Conservation (phyloP, 1,139 yeast genomes). For the Debaryomycetaceae sp. region DNA sequence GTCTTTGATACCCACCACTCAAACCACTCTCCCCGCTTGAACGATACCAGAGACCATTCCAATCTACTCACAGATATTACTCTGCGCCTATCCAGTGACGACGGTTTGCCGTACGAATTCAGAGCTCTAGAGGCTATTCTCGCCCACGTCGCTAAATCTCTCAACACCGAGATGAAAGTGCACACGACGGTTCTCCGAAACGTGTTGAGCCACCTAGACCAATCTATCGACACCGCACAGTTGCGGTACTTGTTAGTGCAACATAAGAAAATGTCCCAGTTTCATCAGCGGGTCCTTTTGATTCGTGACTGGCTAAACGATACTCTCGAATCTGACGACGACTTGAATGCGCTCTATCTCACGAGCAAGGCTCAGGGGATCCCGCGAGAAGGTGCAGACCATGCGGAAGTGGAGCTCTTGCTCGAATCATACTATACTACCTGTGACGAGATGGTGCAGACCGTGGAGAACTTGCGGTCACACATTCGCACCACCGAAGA, state of each 20-base stretch:
- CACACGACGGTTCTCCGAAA: conserved; percentile 30
- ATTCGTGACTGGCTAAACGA: conserved; percentile 32
- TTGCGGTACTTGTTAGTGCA: conserved; percentile 32
- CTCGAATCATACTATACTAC: conserved; percentile 34
- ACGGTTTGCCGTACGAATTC: conserved; percentile 30
- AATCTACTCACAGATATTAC: conserved; percentile 23
- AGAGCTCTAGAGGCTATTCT: conserved; percentile 34
- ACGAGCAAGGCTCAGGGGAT: conserved; percentile 16
- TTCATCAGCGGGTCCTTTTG: conserved; percentile 30
- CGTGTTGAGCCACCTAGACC: conserved; percentile 26
- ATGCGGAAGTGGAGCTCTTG: conserved; percentile 32
- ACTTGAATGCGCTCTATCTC: conserved; percentile 28
- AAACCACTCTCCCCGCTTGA: conserved; percentile 15
- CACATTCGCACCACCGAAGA: conserved; percentile 39
- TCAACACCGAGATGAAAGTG: conserved; percentile 33
- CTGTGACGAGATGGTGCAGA: conserved; percentile 36
- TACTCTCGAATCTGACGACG: conserved; percentile 30
- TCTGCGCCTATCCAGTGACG: conserved; percentile 16
- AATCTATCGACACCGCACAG: conserved; percentile 28
- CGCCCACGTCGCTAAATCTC: conserved; percentile 26
- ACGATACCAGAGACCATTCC: conserved; percentile 28
- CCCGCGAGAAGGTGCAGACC: conserved; percentile 22
- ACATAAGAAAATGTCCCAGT: conserved; percentile 33
- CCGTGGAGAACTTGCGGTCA: conserved; percentile 26
- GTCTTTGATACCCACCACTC: conserved; percentile 22